Percentiles rank a stretch among this genome's conserved stretches.
These are phyloP conservation scores for Oehlia diaphana DNA, from an alignment of 192 early-diverging fungal genomes.

Conservation along the genomic window DNA sequence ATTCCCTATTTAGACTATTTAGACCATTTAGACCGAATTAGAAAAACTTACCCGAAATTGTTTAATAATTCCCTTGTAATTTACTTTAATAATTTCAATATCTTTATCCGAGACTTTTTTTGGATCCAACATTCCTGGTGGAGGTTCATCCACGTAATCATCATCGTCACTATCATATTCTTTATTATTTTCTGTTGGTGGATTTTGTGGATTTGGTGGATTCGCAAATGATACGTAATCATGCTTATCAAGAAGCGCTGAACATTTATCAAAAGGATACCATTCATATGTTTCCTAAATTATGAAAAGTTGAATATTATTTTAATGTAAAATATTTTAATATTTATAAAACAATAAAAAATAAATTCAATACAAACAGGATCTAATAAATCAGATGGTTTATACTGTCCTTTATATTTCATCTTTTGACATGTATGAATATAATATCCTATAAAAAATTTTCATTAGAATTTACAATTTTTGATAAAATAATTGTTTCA, in stretches of 20 bases:
- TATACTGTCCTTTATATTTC: conserved; percentile 90
- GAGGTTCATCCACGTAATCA: not conserved
- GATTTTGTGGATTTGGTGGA: conserved; percentile 1
- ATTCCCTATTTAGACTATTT: no score
- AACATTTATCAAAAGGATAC: conserved; percentile 52
- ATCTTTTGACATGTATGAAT: conserved; percentile 92
- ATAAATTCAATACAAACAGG: conserved; percentile 42
- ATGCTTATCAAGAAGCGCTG: conserved; percentile 50
- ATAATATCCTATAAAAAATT: conserved; percentile 68
- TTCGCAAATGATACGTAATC: conserved; percentile 51
- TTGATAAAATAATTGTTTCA: not conserved
- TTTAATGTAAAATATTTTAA: no score
- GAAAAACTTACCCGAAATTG: not conserved
- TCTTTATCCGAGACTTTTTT: conserved; percentile 11
- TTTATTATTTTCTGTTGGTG: not conserved
- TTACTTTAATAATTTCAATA: not conserved
- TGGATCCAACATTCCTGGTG: conserved; percentile 30
- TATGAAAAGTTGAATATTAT: not conserved
- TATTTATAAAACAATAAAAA: no score
- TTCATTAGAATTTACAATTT: not conserved
- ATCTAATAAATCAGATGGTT: conserved; percentile 82
- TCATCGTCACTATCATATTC: conserved; percentile 30
- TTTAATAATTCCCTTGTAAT: not conserved
- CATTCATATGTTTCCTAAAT: conserved; percentile 49
- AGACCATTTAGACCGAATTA: no score